These are phyloP conservation scores for Phialocephala subalpina DNA, from an alignment of 2,329 filamentous ascomycete genomes.

Conservation along the genomic window DNA sequence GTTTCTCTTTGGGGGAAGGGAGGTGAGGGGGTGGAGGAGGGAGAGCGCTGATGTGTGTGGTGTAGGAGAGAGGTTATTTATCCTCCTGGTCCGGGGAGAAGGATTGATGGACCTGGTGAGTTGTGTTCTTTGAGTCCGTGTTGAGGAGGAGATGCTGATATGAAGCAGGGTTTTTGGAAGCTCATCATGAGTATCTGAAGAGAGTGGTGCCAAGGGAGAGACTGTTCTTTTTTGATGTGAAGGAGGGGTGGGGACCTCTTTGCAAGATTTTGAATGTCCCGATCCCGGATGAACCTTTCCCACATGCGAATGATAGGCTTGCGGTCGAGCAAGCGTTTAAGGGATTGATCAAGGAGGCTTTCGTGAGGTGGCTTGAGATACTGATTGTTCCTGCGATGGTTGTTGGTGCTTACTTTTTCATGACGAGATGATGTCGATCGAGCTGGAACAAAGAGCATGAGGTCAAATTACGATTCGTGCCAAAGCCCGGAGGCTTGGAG, in stretches of 20 bases:
- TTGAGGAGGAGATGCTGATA: background rate
- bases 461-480: background rate
- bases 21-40: background rate
- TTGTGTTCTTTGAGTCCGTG: background rate
- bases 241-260: conserved; percentile 46
- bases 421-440: background rate
- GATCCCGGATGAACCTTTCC: conserved; percentile 43
- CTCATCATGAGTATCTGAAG: conserved; percentile 12
- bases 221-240: conserved; percentile 27
- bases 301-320: conserved; percentile 39
- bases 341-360: background rate
- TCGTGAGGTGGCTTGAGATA: background rate
- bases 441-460: background rate
- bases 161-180: conserved; percentile 18
- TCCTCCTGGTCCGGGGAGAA: background rate
- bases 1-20: background rate
- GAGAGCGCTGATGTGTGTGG: background rate
- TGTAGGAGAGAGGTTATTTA: conserved; percentile 21
- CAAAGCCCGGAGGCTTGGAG: background rate
- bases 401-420: background rate
- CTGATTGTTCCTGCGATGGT: conserved; percentile 3
- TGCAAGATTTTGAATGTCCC: conserved; percentile 44
- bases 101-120: conserved; percentile 22
- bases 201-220: conserved; percentile 19
- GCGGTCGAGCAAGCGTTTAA: conserved; percentile 7